Base-by-base conservation (phyloP, 257 asterid species). In the Solanum arcanum region DNA sequence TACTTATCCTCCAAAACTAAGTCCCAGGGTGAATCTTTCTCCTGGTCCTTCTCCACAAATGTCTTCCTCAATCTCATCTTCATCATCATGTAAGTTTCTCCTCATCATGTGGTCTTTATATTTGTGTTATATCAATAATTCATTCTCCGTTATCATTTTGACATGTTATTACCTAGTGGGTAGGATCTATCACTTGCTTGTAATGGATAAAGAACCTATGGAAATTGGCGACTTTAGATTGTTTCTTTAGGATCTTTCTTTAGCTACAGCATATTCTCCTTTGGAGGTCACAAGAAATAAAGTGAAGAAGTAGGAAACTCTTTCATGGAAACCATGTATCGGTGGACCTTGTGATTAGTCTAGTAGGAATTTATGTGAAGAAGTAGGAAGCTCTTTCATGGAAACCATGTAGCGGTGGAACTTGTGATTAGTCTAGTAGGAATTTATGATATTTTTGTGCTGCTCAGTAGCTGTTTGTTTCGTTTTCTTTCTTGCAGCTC, bases 31-130 rank as follows among this genome's bases (percentile, higher is more conserved):
- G 20, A 87, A 78, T 73, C 82, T 75, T 47, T 66, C 92, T 47
- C 91, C 91, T 56, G 87, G 90, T 60, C 90, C 42, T 91, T 90
- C 91, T 25, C 88, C 89, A 29, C 93, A 87, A 87, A 88, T 88
- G 89, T 87, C 91, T 46, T 89, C 93, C 27, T 91, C 91, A 69
- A 83, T 84, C 56, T 86, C 90, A 25, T 87, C 90, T 76, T 86
- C 91, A 64, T 68, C 68, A 42, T 88, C 94, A 74, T 88, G 99
- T 96, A 92, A 94, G 99, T 90, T 85, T 16, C 68, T 39, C 70
- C 64, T 20, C 74, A 86, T 35, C 59, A 9, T n/a, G 64, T 44
- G 86, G 31, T 56, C 69, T 87, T 74, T 86, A 70, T 52, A n/a
- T 66, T 85, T 41, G 29, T 27, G 73, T 29, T 52, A 29, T 37